phyloP scores from a whole-genome alignment of 2,329 filamentous ascomycete genomes.

The Botryosphaeria dothidea region DNA sequence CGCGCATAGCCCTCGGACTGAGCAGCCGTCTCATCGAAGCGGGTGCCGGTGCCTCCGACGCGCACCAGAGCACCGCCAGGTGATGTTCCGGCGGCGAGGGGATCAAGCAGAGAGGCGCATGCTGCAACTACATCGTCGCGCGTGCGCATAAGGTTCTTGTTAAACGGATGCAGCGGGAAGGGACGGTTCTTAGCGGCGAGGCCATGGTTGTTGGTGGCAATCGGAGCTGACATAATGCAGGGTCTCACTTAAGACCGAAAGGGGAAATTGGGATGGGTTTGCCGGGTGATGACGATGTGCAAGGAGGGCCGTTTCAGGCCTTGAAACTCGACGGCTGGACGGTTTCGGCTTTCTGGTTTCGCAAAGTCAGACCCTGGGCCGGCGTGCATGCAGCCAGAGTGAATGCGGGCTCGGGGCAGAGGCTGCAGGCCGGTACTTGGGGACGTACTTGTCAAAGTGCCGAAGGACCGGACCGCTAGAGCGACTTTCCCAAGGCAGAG shows the following conservation, averaged over 20 bases:
- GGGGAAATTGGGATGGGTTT: not conserved
- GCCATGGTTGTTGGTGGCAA: slow-evolving; percentile 16
- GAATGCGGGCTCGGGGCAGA: not conserved
- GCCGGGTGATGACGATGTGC: not conserved
- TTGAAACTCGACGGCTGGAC: not conserved
- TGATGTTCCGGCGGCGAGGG: slow-evolving; percentile 72
- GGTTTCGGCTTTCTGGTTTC: not conserved
- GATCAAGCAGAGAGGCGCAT: slow-evolving; percentile 62
- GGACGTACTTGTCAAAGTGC: not conserved
- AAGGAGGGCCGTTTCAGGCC: not conserved
- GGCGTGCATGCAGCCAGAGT: not conserved
- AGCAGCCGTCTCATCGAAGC: slow-evolving; percentile 75
- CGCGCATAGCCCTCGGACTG: slow-evolving; percentile 76
- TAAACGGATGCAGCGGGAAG: slow-evolving; percentile 44
- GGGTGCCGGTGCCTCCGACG: slow-evolving; percentile 70
- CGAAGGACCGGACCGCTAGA: not conserved
- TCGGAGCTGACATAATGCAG: not conserved
- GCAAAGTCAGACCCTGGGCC: not conserved
- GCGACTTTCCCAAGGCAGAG: not conserved
- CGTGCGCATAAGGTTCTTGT: slow-evolving; percentile 42
- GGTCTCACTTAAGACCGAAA: not conserved
- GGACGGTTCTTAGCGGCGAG: slow-evolving; percentile 42
- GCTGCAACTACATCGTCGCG: slow-evolving; percentile 45
- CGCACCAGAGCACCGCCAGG: slow-evolving; percentile 65
- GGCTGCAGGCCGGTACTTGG: too few relatives aligned